These are phyloP conservation scores for Termitomyces sp. DNA, from an alignment of 768 basidiomycete genomes.

Conservation along the genomic window DNA sequence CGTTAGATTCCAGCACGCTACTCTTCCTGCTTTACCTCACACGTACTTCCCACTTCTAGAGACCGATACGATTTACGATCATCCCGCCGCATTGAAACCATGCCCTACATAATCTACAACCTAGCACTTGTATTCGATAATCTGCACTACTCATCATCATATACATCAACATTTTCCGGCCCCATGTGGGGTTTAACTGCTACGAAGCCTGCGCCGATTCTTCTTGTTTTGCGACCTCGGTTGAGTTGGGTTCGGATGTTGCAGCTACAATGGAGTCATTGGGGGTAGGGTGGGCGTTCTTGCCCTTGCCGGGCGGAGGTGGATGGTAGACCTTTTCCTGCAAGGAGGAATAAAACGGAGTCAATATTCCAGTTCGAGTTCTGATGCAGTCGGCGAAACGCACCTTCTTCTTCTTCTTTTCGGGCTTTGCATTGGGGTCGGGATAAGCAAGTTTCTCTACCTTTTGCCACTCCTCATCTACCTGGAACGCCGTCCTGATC, in stretches of 20 bases:
- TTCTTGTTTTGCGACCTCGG: conserved; percentile 5
- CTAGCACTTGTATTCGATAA: conserved; percentile 15
- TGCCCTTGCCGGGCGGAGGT: conserved; percentile 79
- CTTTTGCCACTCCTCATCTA: conserved; percentile 77
- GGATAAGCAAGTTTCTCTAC: conserved; percentile 84
- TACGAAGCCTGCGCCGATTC: conserved; percentile 8
- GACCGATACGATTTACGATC: conserved; percentile 1
- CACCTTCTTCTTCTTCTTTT: conserved; percentile 65
- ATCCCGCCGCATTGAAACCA: conserved; percentile 4
- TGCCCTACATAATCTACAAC: conserved; percentile 9
- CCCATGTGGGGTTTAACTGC: background rate
- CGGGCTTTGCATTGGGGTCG: conserved; percentile 60
- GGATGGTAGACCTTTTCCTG: conserved; percentile 84
- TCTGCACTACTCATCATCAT: conserved; percentile 11
- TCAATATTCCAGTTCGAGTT: background rate
- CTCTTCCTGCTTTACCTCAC: background rate
- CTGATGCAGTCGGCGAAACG: background rate
- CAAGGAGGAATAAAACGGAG: background rate
- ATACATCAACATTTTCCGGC: background rate
- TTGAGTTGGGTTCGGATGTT: conserved; percentile 4
- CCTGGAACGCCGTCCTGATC: conserved; percentile 74
- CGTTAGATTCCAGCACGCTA: background rate
- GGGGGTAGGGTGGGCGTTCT: conserved; percentile 35
- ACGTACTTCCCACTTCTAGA: background rate
- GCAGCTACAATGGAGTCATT: conserved; percentile 10